Percentiles rank a stretch among this genome's conserved stretches.
Evolutionary conservation across 805 yeast genomes (phyloP).

Genomic region (Zygotorulaspora florentina): DNA sequence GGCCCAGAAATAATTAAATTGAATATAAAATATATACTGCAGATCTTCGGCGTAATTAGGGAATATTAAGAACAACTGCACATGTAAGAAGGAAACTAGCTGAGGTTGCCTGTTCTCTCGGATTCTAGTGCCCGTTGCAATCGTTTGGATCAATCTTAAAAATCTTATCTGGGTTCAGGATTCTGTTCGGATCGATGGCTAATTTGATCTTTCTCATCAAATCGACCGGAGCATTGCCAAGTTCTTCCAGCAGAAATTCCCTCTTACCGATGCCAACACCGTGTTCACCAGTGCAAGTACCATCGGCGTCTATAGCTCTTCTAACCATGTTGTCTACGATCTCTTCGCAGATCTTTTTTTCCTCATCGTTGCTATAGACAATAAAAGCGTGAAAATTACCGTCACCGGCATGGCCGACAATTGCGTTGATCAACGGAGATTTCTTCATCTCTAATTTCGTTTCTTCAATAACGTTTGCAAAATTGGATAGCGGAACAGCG

Average conservation of each 20-base stretch:
- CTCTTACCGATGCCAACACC: slow-evolving; percentile 82
- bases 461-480: slow-evolving; percentile 58
- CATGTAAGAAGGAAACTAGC: too few relatives aligned
- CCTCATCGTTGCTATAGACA: slow-evolving; percentile 51
- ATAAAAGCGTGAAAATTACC: slow-evolving; percentile 75
- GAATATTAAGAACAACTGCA: too few relatives aligned
- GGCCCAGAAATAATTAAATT: too few relatives aligned
- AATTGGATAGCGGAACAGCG: slow-evolving; percentile 70
- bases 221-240: slow-evolving; percentile 64
- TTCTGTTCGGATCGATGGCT: slow-evolving; percentile 67
- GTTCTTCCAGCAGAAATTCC: slow-evolving; percentile 53
- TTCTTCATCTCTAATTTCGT: slow-evolving; percentile 56
- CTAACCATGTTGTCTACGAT: slow-evolving; percentile 59
- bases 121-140: slow-evolving; percentile 10
- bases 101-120: too few relatives aligned
- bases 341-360: slow-evolving; percentile 42
- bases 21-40: too few relatives aligned
- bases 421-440: slow-evolving; percentile 51
- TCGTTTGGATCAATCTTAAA: slow-evolving; percentile 60
- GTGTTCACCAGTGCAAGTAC: slow-evolving; percentile 85
- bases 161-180: slow-evolving; percentile 76
- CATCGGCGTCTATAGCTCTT: slow-evolving; percentile 65
- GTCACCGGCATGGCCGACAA: slow-evolving; percentile 80
- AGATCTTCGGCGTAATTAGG: too few relatives aligned
- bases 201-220: slow-evolving; percentile 70